These are phyloP conservation scores for Drechslerella stenobrocha DNA, from an alignment of 2,329 filamentous ascomycete genomes.

Conservation along the genomic window DNA sequence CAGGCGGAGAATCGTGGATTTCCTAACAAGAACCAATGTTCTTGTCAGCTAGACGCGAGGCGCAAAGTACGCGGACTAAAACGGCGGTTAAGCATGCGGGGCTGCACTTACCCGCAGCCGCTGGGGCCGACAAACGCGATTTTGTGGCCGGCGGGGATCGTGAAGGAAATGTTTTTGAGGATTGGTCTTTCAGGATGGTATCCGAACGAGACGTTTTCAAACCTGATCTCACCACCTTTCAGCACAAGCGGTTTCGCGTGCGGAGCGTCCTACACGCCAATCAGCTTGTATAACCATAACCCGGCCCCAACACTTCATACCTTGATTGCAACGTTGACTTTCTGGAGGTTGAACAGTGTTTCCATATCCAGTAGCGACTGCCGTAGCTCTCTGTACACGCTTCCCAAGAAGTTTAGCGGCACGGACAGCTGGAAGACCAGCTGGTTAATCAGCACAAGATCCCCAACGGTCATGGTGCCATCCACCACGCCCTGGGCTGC, in stretches of 20 bases:
- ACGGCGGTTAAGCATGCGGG: not conserved
- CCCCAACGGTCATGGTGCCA: constrained; percentile 83
- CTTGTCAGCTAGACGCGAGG: not conserved
- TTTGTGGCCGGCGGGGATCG: constrained; percentile 93
- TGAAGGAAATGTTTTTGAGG: constrained; percentile 78
- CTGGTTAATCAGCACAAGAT: constrained; percentile 98
- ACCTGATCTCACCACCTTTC: constrained; percentile 83
- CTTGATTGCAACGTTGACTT: constrained; percentile 85
- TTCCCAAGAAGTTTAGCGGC: constrained; percentile 95
- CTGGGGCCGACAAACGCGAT: constrained; percentile 93
- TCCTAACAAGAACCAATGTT: constrained; percentile 56
- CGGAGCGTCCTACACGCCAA: constrained; percentile 63
- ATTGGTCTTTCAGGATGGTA: constrained; percentile 88
- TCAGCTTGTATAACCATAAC: constrained; percentile 1
- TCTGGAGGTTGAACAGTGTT: constrained; percentile 94
- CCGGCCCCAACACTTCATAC: constrained; percentile 8
- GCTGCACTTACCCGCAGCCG: constrained; percentile 69
- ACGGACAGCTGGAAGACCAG: constrained; percentile 97
- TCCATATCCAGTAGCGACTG: constrained; percentile 98
- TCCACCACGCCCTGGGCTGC: constrained; percentile 84
- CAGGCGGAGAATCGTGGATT: constrained; percentile 86
- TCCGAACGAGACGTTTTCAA: constrained; percentile 92
- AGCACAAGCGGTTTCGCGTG: constrained; percentile 74
- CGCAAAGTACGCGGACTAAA: too few relatives aligned
- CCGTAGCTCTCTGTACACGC: constrained; percentile 90